These are phyloP conservation scores for Tylopilus sp. DNA, from an alignment of 1,284 basidiomycete species.

Conservation along the genomic window DNA sequence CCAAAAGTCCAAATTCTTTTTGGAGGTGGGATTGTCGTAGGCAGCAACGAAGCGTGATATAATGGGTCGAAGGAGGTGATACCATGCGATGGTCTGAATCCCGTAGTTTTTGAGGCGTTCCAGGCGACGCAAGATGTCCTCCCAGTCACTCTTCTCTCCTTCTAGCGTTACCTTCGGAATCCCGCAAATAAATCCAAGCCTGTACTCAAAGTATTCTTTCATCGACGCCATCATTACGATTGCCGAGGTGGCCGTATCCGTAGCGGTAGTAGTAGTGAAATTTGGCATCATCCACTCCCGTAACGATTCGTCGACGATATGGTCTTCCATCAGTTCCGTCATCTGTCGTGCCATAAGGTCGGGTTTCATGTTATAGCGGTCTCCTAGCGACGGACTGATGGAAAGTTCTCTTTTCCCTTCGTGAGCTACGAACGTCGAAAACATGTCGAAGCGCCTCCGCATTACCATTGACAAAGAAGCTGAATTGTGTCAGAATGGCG, in stretches of 20 bases:
- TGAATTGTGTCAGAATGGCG: constrained; percentile 56
- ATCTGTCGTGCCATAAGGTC: constrained; percentile 43
- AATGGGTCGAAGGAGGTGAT: constrained; percentile 51
- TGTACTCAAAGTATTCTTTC: constrained; percentile 53
- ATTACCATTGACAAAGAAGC: constrained; percentile 56
- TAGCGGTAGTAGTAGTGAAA: constrained; percentile 53
- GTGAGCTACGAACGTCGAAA: constrained; percentile 57
- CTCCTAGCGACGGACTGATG: constrained; percentile 36
- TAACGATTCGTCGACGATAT: constrained; percentile 49
- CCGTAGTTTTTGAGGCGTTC: constrained; percentile 51
- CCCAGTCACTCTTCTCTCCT: constrained; percentile 50
- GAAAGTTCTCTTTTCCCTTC: constrained; percentile 48
- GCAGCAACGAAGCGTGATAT: constrained; percentile 49
- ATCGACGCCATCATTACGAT: constrained; percentile 59
- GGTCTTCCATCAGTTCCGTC: constrained; percentile 47
- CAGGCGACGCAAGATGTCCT: constrained; percentile 47
- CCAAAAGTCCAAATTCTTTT: constrained; percentile 51
- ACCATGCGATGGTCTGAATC: constrained; percentile 49
- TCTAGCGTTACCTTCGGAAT: constrained; percentile 61
- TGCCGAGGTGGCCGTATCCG: constrained; percentile 52
- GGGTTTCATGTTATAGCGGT: constrained; percentile 44
- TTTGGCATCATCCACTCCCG: constrained; percentile 46
- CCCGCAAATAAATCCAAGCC: constrained; percentile 49
- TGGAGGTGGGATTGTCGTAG: constrained; percentile 45
- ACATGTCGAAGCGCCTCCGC: constrained; percentile 50